Evolutionary conservation across 2,329 filamentous ascomycete species (phyloP), one percentile per base, ranked within the genome.

Genomic region (Ploettnerulaceae sp.): DNA sequence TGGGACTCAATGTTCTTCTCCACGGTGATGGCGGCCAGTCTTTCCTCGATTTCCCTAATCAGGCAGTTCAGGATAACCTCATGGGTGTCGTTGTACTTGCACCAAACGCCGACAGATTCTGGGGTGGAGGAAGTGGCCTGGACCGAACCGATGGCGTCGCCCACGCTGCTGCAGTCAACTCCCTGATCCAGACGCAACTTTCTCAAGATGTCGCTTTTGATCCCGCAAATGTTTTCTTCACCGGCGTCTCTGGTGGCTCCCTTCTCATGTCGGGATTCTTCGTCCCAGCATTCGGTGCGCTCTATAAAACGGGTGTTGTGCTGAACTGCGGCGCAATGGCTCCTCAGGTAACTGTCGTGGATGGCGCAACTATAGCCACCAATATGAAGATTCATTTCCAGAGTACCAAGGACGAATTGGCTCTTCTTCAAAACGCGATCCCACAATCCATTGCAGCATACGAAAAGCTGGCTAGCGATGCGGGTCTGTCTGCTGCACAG

Each of bases 41-140:
- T 9, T 56, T 89, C 82, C 61, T 96, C 89, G n/a, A 97, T 73
- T 35, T 96, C 77, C 50, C 76, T 79, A 65, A 89, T 85, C 25
- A 95, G 70, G 3, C 85, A 79, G 56, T 94, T 82, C 7, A 95
- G 72, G 31, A 86, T 74, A 54, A 86, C 78, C 54, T 83, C 80
- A 65, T 95, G 88, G 32, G 94, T 82, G 45, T 91, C 80, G 26
- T 87, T 67, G 56, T 91, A 79, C 0, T 80, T 9, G 74, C 77
- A 0, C 77, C 77, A 5, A 69, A 78, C 59, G 59, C 65, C 44
- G 71, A 75, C 50, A 69, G 75, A 25, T 78, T 79, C 67, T 81
- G 77, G 77, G 77, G 77, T 45, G 75, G 76, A 37, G 72, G 73
- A 36, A 48, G 63, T 2, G 75, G 75, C 1, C 68, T 77, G 17